These are phyloP conservation scores for Sorghum bicolor DNA, from an alignment of 176 grass and related monocot genomes.

Conservation along the genomic window Sorghum_bicolor_NCBIv3 NC_012874.2:71302501-71303000, in stretches of 20 bases:
- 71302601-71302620: not conserved
- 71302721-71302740: not conserved
- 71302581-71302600: not conserved
- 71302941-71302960: too few relatives aligned
- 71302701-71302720: not conserved
- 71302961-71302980: too few relatives aligned
- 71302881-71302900: too few relatives aligned
- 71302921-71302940: too few relatives aligned
- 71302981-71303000: too few relatives aligned
- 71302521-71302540: not conserved
- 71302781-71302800: not conserved
- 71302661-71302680: too few relatives aligned
- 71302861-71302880: too few relatives aligned
- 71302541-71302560: not conserved
- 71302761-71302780: not conserved
- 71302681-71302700: not conserved
- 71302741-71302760: not conserved
- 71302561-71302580: not conserved
- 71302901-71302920: too few relatives aligned
- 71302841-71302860: too few relatives aligned
- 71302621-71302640: too few relatives aligned
- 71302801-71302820: not conserved
- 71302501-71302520: conserved; percentile 29
- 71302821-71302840: not conserved
- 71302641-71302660: too few relatives aligned